These are phyloP conservation scores for Ceratocystis albifundus DNA, from an alignment of 2,329 filamentous ascomycete genomes.

Conservation along the genomic window DNA sequence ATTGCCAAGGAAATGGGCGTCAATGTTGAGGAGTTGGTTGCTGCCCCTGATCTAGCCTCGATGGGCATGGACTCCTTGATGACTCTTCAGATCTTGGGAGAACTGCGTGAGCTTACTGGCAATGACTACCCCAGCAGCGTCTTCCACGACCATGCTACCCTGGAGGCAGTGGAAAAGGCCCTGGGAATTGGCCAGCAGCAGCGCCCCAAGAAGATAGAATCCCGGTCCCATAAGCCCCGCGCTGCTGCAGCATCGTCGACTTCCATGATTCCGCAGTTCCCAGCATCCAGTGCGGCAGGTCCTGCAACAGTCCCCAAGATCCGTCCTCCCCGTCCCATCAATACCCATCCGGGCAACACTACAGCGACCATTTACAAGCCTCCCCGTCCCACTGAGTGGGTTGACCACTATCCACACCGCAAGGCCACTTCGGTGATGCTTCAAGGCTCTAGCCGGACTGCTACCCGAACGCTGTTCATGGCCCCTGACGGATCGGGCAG, in stretches of 20 bases:
- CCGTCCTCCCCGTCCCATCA: conserved; percentile 27
- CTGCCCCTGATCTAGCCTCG: conserved; percentile 43
- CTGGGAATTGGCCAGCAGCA: conserved; percentile 42
- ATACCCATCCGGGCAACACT: conserved; percentile 31
- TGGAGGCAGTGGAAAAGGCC: conserved; percentile 53
- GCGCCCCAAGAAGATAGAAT: conserved; percentile 30
- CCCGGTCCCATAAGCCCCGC: conserved; percentile 27
- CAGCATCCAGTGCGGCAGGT: conserved; percentile 21
- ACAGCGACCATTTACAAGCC: conserved; percentile 40
- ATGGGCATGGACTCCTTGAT: conserved; percentile 50
- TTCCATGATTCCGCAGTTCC: conserved; percentile 11
- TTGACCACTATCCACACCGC: conserved; percentile 39
- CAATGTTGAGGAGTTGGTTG: conserved; percentile 50
- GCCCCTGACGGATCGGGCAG: conserved; percentile 46
- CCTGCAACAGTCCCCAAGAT: conserved; percentile 18
- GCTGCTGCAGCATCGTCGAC: not conserved
- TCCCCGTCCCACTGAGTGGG: conserved; percentile 30
- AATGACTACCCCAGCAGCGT: conserved; percentile 48
- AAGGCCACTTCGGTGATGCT: conserved; percentile 39
- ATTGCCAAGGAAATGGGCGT: conserved; percentile 63
- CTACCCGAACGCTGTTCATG: conserved; percentile 41
- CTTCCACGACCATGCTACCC: conserved; percentile 48
- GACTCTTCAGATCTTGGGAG: conserved; percentile 44
- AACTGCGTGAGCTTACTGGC: conserved; percentile 43
- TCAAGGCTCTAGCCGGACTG: conserved; percentile 41